These are phyloP conservation scores for Anisodus acutangulus DNA, from an alignment of 257 asterid genomes.

Conservation along the genomic window DNA sequence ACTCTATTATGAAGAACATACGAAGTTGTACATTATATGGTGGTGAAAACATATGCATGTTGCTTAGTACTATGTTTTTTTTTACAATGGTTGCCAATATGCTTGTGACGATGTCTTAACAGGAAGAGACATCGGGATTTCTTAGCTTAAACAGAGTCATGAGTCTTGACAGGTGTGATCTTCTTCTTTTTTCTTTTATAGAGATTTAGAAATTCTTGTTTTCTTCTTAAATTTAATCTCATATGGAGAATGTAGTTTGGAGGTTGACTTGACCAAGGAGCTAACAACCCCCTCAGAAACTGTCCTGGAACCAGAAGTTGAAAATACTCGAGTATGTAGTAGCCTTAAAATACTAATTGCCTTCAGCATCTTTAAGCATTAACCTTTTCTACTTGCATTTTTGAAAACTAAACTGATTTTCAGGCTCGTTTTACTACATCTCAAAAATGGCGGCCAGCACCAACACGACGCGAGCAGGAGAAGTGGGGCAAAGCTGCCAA, in stretches of 20 bases:
- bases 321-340: slow-evolving; percentile 53
- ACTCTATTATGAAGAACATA: background rate
- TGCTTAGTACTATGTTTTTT: background rate
- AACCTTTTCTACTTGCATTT: slow-evolving; percentile 19
- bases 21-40: background rate
- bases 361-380: background rate
- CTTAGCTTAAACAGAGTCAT: slow-evolving; percentile 93
- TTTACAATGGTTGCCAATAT: background rate
- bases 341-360: background rate
- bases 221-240: slow-evolving; percentile 19
- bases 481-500: slow-evolving; percentile 89
- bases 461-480: slow-evolving; percentile 92
- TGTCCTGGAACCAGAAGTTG: slow-evolving; percentile 44
- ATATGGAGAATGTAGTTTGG: slow-evolving; percentile 59
- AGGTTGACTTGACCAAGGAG: slow-evolving; percentile 78
- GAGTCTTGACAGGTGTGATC: slow-evolving; percentile 78
- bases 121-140: slow-evolving; percentile 87
- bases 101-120: slow-evolving; percentile 30
- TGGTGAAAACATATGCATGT: background rate
- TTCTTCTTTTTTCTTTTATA: background rate
- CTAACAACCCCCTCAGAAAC: slow-evolving; percentile 52
- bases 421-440: slow-evolving; percentile 50
- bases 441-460: slow-evolving; percentile 84
- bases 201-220: background rate
- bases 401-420: slow-evolving; percentile 29